A percentile compares a stretch with the other conserved stretches of the same genome.
phyloP scores from a whole-genome alignment of 1,139 yeast species.

The Magnusiomyces fungicola region DNA sequence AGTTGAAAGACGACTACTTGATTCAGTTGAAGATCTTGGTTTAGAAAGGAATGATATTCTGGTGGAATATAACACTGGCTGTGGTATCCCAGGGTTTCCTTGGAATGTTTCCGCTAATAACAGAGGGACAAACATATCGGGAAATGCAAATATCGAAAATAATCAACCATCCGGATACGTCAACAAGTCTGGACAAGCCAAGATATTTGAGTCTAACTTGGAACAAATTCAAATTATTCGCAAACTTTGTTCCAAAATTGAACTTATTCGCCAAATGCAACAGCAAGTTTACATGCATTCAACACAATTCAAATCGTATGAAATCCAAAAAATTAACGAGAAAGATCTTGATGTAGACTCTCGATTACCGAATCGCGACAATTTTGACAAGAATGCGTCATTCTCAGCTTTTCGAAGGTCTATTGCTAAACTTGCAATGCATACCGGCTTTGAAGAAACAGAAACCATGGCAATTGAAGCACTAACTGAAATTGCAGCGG shows the following conservation, averaged over 20 bases:
- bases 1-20: constrained; percentile 8
- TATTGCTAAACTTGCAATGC: constrained; percentile 79
- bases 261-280: constrained; percentile 85
- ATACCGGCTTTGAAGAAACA: constrained; percentile 84
- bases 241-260: constrained; percentile 79
- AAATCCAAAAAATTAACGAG: constrained; percentile 53
- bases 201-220: constrained; percentile 57
- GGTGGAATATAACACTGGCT: constrained; percentile 75
- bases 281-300: constrained; percentile 72
- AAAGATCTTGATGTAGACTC: constrained; percentile 74
- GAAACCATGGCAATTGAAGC: constrained; percentile 73
- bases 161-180: constrained; percentile 18
- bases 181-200: constrained; percentile 36
- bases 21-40: constrained; percentile 37
- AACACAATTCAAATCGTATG: constrained; percentile 66
- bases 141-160: constrained; percentile 32
- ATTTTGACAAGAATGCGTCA: constrained; percentile 50
- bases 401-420: constrained; percentile 60
- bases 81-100: constrained; percentile 66
- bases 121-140: constrained; percentile 29
- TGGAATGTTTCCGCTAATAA: constrained; percentile 38
- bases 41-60: constrained; percentile 58
- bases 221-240: constrained; percentile 80
- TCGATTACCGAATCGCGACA: constrained; percentile 60
- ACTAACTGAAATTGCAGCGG: constrained; percentile 77